Evolutionary conservation across 1,139 yeast genomes (phyloP).

Genomic region (Diutina scorzettiae): DNA sequence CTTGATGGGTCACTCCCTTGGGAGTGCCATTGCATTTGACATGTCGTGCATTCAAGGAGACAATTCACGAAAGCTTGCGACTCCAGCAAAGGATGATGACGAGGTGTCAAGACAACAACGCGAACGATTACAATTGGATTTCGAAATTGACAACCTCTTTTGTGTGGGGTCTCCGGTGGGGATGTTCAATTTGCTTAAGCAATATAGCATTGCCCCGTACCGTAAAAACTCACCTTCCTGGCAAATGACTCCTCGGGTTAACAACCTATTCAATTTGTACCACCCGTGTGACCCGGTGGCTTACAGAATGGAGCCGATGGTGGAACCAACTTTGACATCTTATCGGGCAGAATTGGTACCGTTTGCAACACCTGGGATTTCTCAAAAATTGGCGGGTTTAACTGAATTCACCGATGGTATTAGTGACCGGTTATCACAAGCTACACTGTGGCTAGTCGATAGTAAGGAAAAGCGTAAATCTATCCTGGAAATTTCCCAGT

Average conservation of each 20-base stretch:
- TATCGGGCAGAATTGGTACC: conserved; percentile 52
- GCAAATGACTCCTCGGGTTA: conserved; percentile 37
- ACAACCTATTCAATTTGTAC: conserved; percentile 60
- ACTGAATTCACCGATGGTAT: background rate
- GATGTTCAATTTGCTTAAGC: conserved; percentile 61
- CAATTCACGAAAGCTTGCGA: conserved; percentile 7
- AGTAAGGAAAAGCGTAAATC: background rate
- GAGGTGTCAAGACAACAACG: background rate
- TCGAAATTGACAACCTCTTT: conserved; percentile 65
- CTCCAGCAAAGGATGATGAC: background rate
- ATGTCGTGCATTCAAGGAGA: conserved; percentile 50
- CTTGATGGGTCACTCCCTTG: conserved; percentile 82
- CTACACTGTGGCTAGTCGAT: conserved; percentile 1
- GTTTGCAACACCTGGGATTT: conserved; percentile 21
- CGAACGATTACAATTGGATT: conserved; percentile 30
- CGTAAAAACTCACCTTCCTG: background rate
- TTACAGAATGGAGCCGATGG: conserved; percentile 74
- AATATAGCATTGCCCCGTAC: conserved; percentile 31
- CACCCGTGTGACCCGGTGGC: conserved; percentile 89
- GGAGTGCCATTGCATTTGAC: conserved; percentile 79
- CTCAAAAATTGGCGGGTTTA: background rate
- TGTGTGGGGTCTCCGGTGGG: conserved; percentile 89
- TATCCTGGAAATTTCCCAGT: background rate
- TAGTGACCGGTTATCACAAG: background rate
- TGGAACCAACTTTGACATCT: conserved; percentile 40